These are phyloP conservation scores for Porphyra umbilicalis DNA, from an alignment of 31 red algal species.

Conservation along the genomic window DNA sequence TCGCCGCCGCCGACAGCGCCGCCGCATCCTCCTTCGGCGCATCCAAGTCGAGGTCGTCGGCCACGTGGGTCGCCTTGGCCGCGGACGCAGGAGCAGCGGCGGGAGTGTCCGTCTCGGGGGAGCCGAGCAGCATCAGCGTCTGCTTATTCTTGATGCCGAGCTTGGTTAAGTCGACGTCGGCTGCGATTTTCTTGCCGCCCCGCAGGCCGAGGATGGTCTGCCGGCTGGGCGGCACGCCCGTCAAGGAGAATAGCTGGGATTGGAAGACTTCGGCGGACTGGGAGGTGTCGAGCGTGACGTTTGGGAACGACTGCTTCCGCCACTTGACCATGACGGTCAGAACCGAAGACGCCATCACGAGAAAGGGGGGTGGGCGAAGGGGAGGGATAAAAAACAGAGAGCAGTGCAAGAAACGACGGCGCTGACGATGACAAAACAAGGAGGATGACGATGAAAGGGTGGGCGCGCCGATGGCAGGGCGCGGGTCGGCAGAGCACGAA, in stretches of 20 bases:
- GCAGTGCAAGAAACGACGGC: too few relatives aligned
- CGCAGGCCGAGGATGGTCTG: slow-evolving; percentile 83
- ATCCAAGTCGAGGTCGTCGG: slow-evolving; percentile 32
- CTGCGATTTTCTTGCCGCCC: slow-evolving; percentile 48
- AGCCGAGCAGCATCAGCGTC: slow-evolving; percentile 78
- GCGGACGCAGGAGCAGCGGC: slow-evolving; percentile 14
- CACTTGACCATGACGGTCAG: slow-evolving; percentile 43
- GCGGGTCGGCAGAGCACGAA: too few relatives aligned
- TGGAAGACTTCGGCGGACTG: slow-evolving; percentile 55
- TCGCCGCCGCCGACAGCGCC: slow-evolving; percentile 1
- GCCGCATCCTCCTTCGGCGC: slow-evolving; percentile 1
- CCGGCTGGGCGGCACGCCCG: slow-evolving; percentile 65
- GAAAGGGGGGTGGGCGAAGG: too few relatives aligned
- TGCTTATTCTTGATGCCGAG: slow-evolving; percentile 33
- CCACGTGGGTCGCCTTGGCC: slow-evolving; percentile 11
- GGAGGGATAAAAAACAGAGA: too few relatives aligned
- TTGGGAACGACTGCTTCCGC: slow-evolving; percentile 34
- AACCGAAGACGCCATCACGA: neutral
- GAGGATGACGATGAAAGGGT: too few relatives aligned
- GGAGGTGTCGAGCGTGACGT: slow-evolving; percentile 17
- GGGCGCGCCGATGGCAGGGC: too few relatives aligned
- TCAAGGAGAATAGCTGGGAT: slow-evolving; percentile 58
- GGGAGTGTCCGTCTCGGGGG: slow-evolving; percentile 39
- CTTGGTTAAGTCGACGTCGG: slow-evolving; percentile 35
- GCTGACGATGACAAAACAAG: too few relatives aligned